Evolutionary conservation across 805 yeast genomes (phyloP).

Genomic region (Candida glaebosa): DNA sequence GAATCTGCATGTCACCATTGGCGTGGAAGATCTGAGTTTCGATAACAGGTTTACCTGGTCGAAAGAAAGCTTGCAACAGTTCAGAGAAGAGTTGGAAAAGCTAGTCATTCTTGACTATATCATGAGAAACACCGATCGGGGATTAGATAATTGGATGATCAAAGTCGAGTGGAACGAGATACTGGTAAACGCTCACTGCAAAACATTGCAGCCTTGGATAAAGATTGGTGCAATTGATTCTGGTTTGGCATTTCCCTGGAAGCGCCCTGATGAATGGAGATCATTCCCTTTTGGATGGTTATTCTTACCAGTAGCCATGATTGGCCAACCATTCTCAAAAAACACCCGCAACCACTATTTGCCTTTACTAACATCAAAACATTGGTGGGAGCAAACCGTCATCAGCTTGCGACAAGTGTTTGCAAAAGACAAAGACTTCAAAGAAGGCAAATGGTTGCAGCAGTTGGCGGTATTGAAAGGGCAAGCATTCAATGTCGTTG

Average conservation of each 20-base stretch:
- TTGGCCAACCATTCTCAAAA: slow-evolving; percentile 64
- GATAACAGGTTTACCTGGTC: slow-evolving; percentile 50
- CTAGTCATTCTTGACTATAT: slow-evolving; percentile 68
- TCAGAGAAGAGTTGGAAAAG: slow-evolving; percentile 62
- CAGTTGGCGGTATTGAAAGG: slow-evolving; percentile 74
- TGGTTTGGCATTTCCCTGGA: slow-evolving; percentile 76
- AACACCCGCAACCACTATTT: slow-evolving; percentile 54
- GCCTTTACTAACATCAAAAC: slow-evolving; percentile 53
- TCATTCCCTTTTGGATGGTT: slow-evolving; percentile 80
- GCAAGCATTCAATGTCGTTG: slow-evolving; percentile 73
- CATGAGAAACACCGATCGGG: slow-evolving; percentile 73
- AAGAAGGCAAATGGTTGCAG: slow-evolving; percentile 60
- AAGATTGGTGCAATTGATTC: slow-evolving; percentile 73
- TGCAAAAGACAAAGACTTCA: slow-evolving; percentile 57
- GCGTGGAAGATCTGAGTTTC: slow-evolving; percentile 8
- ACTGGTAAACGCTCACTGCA: neutral
- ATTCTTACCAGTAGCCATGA: slow-evolving; percentile 57
- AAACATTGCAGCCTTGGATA: slow-evolving; percentile 33
- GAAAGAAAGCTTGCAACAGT: slow-evolving; percentile 42
- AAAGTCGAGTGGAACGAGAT: slow-evolving; percentile 41
- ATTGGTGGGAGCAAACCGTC: slow-evolving; percentile 70
- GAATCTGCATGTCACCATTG: slow-evolving; percentile 18
- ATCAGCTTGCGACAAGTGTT: slow-evolving; percentile 46
- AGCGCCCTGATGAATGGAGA: slow-evolving; percentile 79
- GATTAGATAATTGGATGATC: slow-evolving; percentile 78